A percentile compares a stretch with the other conserved stretches of the same genome.
These are phyloP conservation scores for Sordariomycetes sp. DNA, from an alignment of 2,329 filamentous ascomycete species.

Conservation along the genomic window DNA sequence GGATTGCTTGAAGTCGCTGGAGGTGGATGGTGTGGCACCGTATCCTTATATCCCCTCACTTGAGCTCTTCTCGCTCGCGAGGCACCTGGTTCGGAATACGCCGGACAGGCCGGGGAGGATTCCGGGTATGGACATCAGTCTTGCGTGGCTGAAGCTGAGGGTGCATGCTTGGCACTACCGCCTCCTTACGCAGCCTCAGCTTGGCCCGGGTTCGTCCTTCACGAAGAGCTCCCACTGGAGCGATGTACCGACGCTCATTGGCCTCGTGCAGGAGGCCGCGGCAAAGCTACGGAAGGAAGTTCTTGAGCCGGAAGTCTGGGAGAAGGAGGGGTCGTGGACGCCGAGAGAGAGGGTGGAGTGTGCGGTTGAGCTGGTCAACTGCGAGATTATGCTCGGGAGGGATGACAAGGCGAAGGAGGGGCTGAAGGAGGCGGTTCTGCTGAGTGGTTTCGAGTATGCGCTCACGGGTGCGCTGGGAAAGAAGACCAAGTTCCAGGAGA, in stretches of 20 bases:
- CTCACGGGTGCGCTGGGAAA: slow-evolving; percentile 81
- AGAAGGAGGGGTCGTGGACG: slow-evolving; percentile 19
- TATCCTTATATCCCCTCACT: slow-evolving; percentile 76
- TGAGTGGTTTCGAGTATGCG: slow-evolving; percentile 65
- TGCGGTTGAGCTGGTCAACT: slow-evolving; percentile 67
- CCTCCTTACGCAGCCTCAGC: slow-evolving; percentile 41
- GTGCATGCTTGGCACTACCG: slow-evolving; percentile 58
- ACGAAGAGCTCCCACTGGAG: slow-evolving; percentile 44
- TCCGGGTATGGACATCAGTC: slow-evolving; percentile 21
- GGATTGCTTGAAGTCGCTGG: slow-evolving; percentile 52
- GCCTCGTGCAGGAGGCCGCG: slow-evolving; percentile 28
- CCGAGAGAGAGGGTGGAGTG: slow-evolving; percentile 51
- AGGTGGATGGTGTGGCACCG: slow-evolving; percentile 72
- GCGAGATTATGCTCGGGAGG: slow-evolving; percentile 73
- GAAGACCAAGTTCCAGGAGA: slow-evolving; percentile 67
- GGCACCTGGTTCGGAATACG: slow-evolving; percentile 26
- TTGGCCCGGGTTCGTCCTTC: slow-evolving; percentile 36
- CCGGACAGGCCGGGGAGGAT: slow-evolving; percentile 9
- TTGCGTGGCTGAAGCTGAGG: slow-evolving; percentile 54
- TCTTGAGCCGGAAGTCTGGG: slow-evolving; percentile 21
- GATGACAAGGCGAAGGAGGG: slow-evolving; percentile 63
- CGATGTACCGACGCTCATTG: slow-evolving; percentile 42
- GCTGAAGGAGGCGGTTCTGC: slow-evolving; percentile 51
- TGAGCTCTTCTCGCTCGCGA: slow-evolving; percentile 69
- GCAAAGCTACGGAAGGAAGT: slow-evolving; percentile 25